These are phyloP conservation scores for Wickerhamomyces mucosus DNA, from an alignment of 805 yeast species.

Conservation along the genomic window DNA sequence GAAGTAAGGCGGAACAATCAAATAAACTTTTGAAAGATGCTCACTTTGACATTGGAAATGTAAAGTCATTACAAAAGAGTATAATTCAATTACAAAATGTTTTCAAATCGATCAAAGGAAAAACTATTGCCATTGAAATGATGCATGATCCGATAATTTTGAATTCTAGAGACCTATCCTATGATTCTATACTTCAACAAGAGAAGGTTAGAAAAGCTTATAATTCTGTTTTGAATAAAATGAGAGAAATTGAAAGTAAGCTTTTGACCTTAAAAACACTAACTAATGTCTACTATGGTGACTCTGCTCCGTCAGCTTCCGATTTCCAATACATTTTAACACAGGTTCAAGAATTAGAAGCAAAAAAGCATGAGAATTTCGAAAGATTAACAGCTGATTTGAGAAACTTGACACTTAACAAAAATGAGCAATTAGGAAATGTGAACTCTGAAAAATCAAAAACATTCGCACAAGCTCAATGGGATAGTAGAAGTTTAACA, in stretches of 20 bases:
- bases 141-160: slow-evolving; percentile 4
- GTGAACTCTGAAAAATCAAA: slow-evolving; percentile 3
- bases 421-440: slow-evolving; percentile 11
- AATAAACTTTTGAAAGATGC: background rate
- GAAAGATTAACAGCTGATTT: slow-evolving; percentile 13
- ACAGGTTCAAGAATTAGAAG: slow-evolving; percentile 10
- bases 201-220: slow-evolving; percentile 10
- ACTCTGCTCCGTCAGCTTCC: slow-evolving; percentile 6
- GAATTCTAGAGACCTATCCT: slow-evolving; percentile 12
- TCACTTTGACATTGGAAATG: background rate
- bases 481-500: slow-evolving; percentile 7
- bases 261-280: slow-evolving; percentile 13
- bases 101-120: slow-evolving; percentile 5
- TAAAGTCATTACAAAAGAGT: slow-evolving; percentile 2
- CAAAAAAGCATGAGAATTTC: too few relatives aligned
- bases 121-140: slow-evolving; percentile 4
- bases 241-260: slow-evolving; percentile 14
- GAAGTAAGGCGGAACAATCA: too few relatives aligned
- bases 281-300: slow-evolving; percentile 7
- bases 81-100: background rate
- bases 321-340: slow-evolving; percentile 9
- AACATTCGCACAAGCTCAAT: slow-evolving; percentile 2
- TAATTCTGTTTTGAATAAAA: slow-evolving; percentile 1
- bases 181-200: slow-evolving; percentile 11
- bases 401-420: slow-evolving; percentile 12